Evolutionary conservation across 495 filamentous ascomycete species (phyloP), one percentile per base, ranked within the genome.

Genomic region (Aspergillus nanangensis): DNA sequence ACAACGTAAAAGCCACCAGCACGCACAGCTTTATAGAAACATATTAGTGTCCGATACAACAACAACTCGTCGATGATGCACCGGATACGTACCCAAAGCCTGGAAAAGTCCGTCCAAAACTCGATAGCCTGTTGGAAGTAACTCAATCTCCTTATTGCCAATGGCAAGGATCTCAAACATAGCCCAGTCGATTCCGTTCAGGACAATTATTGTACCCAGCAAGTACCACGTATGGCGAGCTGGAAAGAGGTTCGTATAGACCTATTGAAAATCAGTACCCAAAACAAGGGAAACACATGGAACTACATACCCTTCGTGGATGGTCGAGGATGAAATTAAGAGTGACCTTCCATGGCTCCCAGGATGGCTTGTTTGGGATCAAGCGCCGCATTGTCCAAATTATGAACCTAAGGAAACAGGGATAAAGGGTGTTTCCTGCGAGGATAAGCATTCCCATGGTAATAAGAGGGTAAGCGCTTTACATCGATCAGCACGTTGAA

Each of bases 1-100:
- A 96, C 82, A 36, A 95, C 82, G 52, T 88, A 89, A 63, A 95
- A 94, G 2, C 90, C 90, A 13, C 87, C 89, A 15, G 79, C 79
- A 8, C 90, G 85, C 0, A 95, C 87, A 44, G 87, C 86, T 65
- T 29, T 17, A 42, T 8, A 18, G 15, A 35, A 19, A 8, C 13
- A 4, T 15, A 27, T 71, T 35, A 45, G 51, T 31, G 36, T 60
- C 17, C 53, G 41, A 31, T 22, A 36, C 14, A 14, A 34, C 25
- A 23, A 4, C 5, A 5, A 7, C 21, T n/a, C 3, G 14, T 3
- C 11, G 18, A 0, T 2, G 10, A n/a, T 9, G 37, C n/a, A n/a
- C n/a, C n/a, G n/a, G n/a, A n/a, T n/a, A 55, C 58, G 19, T 23
- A 67, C 64, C 64, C 29, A 88, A 53, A 8, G 88, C 88, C 62